These are phyloP conservation scores for Penicillium oxalicum DNA, from an alignment of 2,329 filamentous ascomycete species.

Conservation along the genomic window DNA sequence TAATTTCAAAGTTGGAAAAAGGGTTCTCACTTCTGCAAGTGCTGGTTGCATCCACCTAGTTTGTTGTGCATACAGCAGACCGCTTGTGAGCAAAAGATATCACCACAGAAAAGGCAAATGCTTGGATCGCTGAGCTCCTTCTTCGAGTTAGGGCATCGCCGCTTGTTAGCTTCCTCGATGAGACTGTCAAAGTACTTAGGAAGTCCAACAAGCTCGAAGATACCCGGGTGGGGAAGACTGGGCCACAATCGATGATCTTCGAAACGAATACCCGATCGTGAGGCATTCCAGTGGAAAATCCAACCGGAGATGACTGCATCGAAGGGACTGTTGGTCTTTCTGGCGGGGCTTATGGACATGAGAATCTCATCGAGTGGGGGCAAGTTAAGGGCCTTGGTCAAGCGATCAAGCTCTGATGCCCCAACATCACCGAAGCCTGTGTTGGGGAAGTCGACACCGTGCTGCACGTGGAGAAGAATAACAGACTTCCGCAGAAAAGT, in stretches of 20 bases:
- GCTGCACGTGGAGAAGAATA: slow-evolving; percentile 79
- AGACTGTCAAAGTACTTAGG: slow-evolving; percentile 88
- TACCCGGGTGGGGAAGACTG: slow-evolving; percentile 70
- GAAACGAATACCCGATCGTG: slow-evolving; percentile 26
- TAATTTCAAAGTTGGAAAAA: not conserved
- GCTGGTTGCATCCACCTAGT: slow-evolving; percentile 82
- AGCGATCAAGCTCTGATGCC: slow-evolving; percentile 71
- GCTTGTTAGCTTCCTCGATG: slow-evolving; percentile 82
- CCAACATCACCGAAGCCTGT: slow-evolving; percentile 58
- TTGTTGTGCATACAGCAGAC: slow-evolving; percentile 73
- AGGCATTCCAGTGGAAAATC: slow-evolving; percentile 52
- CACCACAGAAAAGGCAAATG: slow-evolving; percentile 89
- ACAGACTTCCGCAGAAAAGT: slow-evolving; percentile 79
- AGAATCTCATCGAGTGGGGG: slow-evolving; percentile 77
- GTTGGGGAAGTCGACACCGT: slow-evolving; percentile 79
- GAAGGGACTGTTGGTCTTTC: slow-evolving; percentile 38
- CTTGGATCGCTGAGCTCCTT: slow-evolving; percentile 87
- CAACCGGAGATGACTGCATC: slow-evolving; percentile 59
- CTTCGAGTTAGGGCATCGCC: slow-evolving; percentile 79
- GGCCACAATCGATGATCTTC: slow-evolving; percentile 37
- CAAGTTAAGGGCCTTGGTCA: slow-evolving; percentile 68
- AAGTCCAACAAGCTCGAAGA: slow-evolving; percentile 88
- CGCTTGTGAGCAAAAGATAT: slow-evolving; percentile 93
- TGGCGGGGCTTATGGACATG: slow-evolving; percentile 45
- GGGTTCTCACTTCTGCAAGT: slow-evolving; percentile 69